These are phyloP conservation scores for Ceratocystis cacaofunesta DNA, from an alignment of 2,329 filamentous ascomycete species.

Conservation along the genomic window DNA sequence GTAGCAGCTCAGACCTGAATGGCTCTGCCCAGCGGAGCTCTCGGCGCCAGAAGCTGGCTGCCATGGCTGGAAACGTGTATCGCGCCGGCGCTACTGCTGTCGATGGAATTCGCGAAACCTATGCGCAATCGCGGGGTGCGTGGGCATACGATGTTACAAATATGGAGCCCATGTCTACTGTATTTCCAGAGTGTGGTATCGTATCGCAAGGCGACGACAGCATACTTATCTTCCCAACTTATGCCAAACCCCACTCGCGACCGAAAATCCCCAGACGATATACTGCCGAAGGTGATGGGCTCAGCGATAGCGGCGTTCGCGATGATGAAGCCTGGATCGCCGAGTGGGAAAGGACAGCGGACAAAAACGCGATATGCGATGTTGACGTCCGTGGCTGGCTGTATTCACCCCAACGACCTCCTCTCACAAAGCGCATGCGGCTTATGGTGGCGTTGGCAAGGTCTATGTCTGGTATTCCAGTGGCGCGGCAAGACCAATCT, in stretches of 20 bases:
- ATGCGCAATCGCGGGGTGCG: conserved; percentile 36
- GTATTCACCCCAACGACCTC: conserved; percentile 71
- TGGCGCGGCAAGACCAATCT: conserved; percentile 34
- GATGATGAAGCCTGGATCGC: conserved; percentile 62
- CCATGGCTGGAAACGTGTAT: conserved; percentile 43
- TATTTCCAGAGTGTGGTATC: conserved; percentile 75
- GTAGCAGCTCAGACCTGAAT: conserved; percentile 15
- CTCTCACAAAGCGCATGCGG: conserved; percentile 74
- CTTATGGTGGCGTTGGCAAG: conserved; percentile 75
- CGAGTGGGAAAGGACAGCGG: conserved; percentile 66
- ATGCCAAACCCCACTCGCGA: conserved; percentile 53
- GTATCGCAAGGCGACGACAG: conserved; percentile 69
- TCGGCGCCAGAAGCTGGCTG: conserved; percentile 63
- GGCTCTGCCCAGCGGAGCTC: conserved; percentile 45
- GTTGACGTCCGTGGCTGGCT: conserved; percentile 94
- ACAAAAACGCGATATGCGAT: conserved; percentile 75
- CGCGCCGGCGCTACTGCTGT: conserved; percentile 41
- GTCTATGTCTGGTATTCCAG: conserved; percentile 73
- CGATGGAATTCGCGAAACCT: conserved; percentile 44
- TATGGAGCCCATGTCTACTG: conserved; percentile 45
- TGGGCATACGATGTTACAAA: conserved; percentile 21
- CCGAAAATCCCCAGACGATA: neutral
- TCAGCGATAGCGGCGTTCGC: conserved; percentile 30
- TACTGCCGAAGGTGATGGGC: conserved; percentile 21
- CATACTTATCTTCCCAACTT: conserved; percentile 90